phyloP scores from a whole-genome alignment of 257 asterid genomes.

The Solanum pennellii region DNA sequence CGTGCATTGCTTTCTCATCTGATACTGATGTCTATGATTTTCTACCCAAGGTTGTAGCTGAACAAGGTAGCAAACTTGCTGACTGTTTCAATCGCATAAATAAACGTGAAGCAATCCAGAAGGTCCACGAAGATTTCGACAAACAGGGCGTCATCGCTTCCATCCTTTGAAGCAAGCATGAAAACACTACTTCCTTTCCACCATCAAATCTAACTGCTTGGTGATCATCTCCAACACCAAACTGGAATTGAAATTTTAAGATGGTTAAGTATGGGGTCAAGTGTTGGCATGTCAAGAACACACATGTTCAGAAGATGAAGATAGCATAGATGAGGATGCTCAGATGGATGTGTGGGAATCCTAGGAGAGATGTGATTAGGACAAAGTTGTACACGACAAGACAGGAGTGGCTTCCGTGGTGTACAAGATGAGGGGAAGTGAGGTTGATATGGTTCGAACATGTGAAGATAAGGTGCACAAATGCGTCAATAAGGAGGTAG shows the following conservation, averaged over 20 bases:
- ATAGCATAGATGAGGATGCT: neutral
- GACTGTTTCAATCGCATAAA: constrained; percentile 74
- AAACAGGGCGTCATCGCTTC: constrained; percentile 65
- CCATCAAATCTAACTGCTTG: too few relatives aligned
- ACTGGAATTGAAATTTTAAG: too few relatives aligned
- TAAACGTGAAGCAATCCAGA: constrained; percentile 55
- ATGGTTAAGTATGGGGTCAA: too few relatives aligned
- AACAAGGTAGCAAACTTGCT: constrained; percentile 82
- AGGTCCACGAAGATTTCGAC: constrained; percentile 77
- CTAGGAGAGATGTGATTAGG: neutral
- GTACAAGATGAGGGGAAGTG: too few relatives aligned
- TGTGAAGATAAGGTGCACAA: too few relatives aligned
- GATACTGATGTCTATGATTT: neutral
- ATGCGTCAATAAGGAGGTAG: too few relatives aligned
- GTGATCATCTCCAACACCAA: too few relatives aligned
- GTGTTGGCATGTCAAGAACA: neutral
- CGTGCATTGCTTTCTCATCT: neutral
- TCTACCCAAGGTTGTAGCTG: constrained; percentile 64
- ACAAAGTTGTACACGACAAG: neutral
- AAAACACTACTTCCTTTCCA: neutral
- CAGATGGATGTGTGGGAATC: neutral
- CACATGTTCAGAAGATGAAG: neutral
- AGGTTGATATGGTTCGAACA: too few relatives aligned
- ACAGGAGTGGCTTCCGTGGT: neutral
- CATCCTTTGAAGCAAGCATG: constrained; percentile 50